Evolutionary conservation across 164 flowering plant species (phyloP), one percentile per base, ranked within the genome.

Genomic region (Buxus sempervirens): DNA sequence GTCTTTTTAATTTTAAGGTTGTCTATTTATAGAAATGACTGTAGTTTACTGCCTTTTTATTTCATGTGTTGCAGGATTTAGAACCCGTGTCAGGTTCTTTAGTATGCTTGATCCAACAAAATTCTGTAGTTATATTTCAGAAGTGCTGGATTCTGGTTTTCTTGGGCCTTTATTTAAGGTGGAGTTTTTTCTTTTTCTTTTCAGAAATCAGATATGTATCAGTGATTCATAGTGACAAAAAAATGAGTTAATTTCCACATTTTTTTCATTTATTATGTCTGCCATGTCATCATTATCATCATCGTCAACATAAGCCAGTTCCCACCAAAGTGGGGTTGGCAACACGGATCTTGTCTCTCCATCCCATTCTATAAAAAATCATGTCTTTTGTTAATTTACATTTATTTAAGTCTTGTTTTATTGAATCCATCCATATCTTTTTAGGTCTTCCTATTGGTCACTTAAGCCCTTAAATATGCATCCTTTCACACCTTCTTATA

Each of bases 81-180:
- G 65, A 77, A 90, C 89, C 66, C 85, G 88, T 51, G 91, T 87
- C 28, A 80, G 79, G 72, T 92, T 81, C 73, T 72, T 70, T 58
- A 82, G 82, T 70, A 73, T 86, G 59, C 75, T 83, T 32, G 71
- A 85, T 78, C 97, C 94, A 19, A 67, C 67, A 60, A 77, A 66
- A 49, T 42, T 67, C 19, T 78, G 83, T 67, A 67, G 72, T 76
- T 92, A 92, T 71, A 73, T 83, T 53, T 90, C 90, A 20, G 97
- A 92, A 79, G 79, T 92, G 62, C 60, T 85, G n/a, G 92, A 88
- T 83, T 92, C 85, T 41, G 96, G 94, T 26, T 75, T 85, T 27
- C 77, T 87, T 65, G 96, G 96, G 18, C 97, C 97, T 60, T 68
- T 90, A 22, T 92, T 92, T 73, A 90, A 88, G 96, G 97, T 90